Evolutionary conservation across 2,329 filamentous ascomycete genomes (phyloP), one percentile per base, ranked within the genome.

Genomic region (Cladophialophora carrionii): DNA sequence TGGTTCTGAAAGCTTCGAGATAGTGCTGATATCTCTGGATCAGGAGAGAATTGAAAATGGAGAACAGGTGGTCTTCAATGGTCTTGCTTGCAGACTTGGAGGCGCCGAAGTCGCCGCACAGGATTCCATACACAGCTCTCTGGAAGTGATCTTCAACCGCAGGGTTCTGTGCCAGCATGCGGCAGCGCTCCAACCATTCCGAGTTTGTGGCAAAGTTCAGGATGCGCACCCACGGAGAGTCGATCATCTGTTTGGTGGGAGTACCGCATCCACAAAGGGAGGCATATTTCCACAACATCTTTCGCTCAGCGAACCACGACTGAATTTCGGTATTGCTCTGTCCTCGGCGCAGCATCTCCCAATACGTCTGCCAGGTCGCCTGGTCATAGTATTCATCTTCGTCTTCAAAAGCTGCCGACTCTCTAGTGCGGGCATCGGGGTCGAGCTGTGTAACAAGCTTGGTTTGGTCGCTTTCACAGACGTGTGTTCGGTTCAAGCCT

Each of bases 281-380:
- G 41, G 94, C 85, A 49, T 92, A 92, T 67, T 94, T 88, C 94
- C 94, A 99, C 67, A 88, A 86, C 78, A 98, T 93, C 9, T 91
- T 91, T 65, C 90, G 86, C 72, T 94, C 90, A 54, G 89, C 82
- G 73, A 92, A 96, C 91, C 92, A 97, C 56, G 93, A 90, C 61
- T 87, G 86, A 68, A 98, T 90, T 43, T 90, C 85, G 8, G 84
- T 78, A 78, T 90, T 86, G 67, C 83, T 87, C 70, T 87, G 88
- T n/a, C 95, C 95, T 53, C 92, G 87, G 56, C 94, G 88, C 59
- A 99, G 82, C 82, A 96, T 90, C 76, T 96, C 92, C 81, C 92
- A 98, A 78, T 91, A 95, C n/a, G 91, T 90, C 66, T 93, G 84
- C 93, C 95, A 98, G 54, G 96, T 90, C 2, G 92, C 90, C 60